Conservation (phyloP, 2,329 filamentous ascomycete genomes). For the Colletotrichum higginsianum region DNA sequence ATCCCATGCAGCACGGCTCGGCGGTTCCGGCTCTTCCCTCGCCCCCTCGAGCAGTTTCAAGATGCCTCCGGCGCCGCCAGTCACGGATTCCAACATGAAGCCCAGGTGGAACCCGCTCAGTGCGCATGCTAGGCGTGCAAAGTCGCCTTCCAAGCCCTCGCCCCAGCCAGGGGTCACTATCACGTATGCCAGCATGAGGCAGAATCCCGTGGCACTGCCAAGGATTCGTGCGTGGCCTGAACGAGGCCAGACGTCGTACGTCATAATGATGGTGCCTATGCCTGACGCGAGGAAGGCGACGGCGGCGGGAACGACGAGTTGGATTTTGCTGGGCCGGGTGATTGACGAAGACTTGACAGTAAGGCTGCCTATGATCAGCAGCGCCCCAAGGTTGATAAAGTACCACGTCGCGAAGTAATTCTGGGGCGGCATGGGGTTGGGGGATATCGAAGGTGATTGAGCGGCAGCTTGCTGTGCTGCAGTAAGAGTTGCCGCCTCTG, state of each 20-base stretch:
- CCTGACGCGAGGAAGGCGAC: background rate
- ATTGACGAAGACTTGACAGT: background rate
- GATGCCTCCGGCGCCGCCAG: background rate
- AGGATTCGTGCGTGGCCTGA: background rate
- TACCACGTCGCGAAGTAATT: background rate
- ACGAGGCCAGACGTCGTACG: slow-evolving; percentile 8
- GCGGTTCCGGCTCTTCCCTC: background rate
- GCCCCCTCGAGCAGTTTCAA: background rate
- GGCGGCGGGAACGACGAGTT: background rate
- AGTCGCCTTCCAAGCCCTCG: background rate
- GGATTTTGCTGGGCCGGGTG: background rate
- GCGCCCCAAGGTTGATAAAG: background rate
- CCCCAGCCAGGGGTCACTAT: background rate
- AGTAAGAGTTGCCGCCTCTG: background rate
- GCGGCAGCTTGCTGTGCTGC: background rate
- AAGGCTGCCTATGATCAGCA: background rate
- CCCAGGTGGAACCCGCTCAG: slow-evolving; percentile 14
- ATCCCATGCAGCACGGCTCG: background rate
- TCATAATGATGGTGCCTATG: background rate
- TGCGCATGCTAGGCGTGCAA: background rate
- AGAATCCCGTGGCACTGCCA: background rate
- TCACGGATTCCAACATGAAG: slow-evolving; percentile 1
- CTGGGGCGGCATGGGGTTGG: background rate
- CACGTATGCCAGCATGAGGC: background rate
- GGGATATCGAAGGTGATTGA: background rate